Base-by-base conservation (phyloP, 2,329 filamentous ascomycete genomes). In the Microsporum canis region DNA sequence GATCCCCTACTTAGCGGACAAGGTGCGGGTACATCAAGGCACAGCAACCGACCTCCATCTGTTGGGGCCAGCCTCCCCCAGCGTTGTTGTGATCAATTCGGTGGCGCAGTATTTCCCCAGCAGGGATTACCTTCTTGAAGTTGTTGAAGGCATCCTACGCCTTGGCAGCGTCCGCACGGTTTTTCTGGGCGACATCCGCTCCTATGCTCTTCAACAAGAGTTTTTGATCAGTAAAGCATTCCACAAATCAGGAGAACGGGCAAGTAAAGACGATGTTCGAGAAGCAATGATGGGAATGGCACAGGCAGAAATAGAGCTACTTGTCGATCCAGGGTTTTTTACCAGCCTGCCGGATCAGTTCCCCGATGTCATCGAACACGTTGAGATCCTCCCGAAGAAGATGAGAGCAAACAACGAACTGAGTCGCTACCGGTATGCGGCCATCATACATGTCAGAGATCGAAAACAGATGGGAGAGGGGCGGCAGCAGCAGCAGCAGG, bases 51-150 rank as follows among this genome's bases (percentile, higher is more conserved):
- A 43, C 4, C 7, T 43, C n/a, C 8, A 17, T 8, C 49, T 53
- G 1, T 3, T 5, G 29, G 49, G 7, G 4, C 3, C 10, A 5
- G 23, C 23, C 4, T 45, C n/a, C 12, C 60, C 57, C 14, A 36
- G 43, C 5, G 4, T 60, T n/a, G 43, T 60, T 4, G 55, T 61
- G 5, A 34, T 61, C 3, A 61, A 61, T 57, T 61, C 60, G 5
- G 60, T 61, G 41, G 57, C 29, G 4, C 60, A 61, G 39, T 61
- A 61, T 59, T 61, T 61, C 43, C 60, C 60, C 10, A 51, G n/a
- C n/a, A 34, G 6, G 10, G 60, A 58, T 5, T 60, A 61, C 57
- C 49, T 53, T 8, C 7, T 5, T 12, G 7, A 27, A 5, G 29
- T 43, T 12, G 41, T 62, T 8, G 36, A 62, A 38, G 27, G 33